Evolutionary conservation across 345 rosid genomes (phyloP), one percentile per base, ranked within the genome.

Genomic region (Citrus unshiu): DNA sequence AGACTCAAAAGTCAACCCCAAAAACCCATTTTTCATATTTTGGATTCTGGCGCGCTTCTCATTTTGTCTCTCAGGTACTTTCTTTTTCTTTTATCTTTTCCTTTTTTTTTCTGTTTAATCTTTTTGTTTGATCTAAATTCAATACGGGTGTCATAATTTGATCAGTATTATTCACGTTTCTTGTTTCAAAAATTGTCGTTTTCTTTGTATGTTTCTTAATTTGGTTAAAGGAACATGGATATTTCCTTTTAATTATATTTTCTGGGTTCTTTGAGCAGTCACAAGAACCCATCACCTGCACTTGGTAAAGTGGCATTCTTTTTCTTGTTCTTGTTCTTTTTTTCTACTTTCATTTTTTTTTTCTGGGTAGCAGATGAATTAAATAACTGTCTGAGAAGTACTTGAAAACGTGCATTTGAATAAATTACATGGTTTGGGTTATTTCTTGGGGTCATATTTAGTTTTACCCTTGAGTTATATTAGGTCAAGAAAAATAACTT

Each of bases 21-120:
- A 37, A 65, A 58, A 58, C 49, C 73, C n/a, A n/a, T n/a, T 67
- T 49, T 69, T 69, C 80, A 68, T 77, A 43, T 29, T 62, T 62
- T 61, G 51, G 14, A 1, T 22, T 65, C 9, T 35, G n/a, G 54
- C 67, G 67, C 75, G 75, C 64, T 58, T 19, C 21, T 14, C 29
- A 1, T 30, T 27, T 7, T 5, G 37, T 3, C 40, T 51, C 57
- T 4, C 57, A 18, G 57, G 22, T 51, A 51, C 57, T 51, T 51
- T 51, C 57, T 16, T 64, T 46, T 63, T 32, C 56, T 82, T 56
- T 25, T 25, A 25, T 25, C 25, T 25, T 25, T 25, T 25, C 25
- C 25, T 25, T 25, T 25, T 25, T 59, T 49, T 12, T 60, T 51
- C 8, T 18, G n/a, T 32, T 18, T 18, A 16, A 19, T 56, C 16